Conservation (phyloP, 805 yeast species). For the Kuraishia ogatae region DNA sequence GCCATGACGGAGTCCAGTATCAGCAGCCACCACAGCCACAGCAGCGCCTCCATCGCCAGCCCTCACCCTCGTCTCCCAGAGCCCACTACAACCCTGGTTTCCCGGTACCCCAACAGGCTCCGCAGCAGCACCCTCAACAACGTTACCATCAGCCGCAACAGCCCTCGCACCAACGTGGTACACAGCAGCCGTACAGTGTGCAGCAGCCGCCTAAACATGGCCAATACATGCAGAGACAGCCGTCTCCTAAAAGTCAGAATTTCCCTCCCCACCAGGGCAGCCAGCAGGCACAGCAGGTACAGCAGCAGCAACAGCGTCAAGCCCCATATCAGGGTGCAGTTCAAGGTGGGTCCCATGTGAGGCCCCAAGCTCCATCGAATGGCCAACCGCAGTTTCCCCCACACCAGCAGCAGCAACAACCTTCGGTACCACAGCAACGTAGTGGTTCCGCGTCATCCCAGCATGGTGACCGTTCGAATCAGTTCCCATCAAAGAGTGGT, state of each 20-base stretch:
- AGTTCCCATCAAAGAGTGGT: not conserved
- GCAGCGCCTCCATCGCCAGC: not conserved
- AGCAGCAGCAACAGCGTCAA: conserved; percentile 7
- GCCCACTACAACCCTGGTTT: conserved; percentile 2
- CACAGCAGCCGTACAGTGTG: conserved; percentile 6
- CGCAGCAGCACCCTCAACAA: conserved; percentile 6
- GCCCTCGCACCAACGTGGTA: conserved; percentile 5
- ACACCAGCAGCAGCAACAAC: not conserved
- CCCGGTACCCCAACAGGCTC: not conserved
- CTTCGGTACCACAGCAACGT: not conserved
- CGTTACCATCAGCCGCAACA: conserved; percentile 1
- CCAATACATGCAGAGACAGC: not conserved
- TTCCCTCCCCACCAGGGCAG: conserved; percentile 1
- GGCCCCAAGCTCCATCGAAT: not conserved
- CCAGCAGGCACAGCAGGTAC: conserved; percentile 2
- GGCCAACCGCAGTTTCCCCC: not conserved
- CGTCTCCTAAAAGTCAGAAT: conserved; percentile 2
- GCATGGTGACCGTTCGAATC: conserved; percentile 1
- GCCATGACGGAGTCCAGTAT: not conserved
- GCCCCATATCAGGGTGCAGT: not conserved
- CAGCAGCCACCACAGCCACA: not conserved
- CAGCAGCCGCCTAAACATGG: not conserved
- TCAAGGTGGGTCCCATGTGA: no score
- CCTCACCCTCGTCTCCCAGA: conserved; percentile 4
- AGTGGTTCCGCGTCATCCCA: not conserved